Conservation (phyloP, 2,329 filamentous ascomycete genomes). For the Aspergillus sp. region DNA sequence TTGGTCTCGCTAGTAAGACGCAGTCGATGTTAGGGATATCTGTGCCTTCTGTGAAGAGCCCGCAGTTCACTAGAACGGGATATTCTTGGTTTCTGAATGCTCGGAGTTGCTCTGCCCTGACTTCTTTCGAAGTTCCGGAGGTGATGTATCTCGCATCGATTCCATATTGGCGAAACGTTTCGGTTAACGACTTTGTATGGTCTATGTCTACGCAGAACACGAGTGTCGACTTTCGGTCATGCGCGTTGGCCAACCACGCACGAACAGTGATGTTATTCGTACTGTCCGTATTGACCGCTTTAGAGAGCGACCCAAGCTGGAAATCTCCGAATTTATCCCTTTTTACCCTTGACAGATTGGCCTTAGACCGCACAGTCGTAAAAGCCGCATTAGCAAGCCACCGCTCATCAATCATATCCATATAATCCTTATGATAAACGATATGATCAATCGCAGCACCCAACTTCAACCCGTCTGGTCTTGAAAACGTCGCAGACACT, state of each 20-base stretch:
- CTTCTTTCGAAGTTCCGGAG: constrained; percentile 63
- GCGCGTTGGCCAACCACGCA: constrained; percentile 74
- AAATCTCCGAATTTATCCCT: constrained; percentile 68
- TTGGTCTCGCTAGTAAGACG: constrained; percentile 78
- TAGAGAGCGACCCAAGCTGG: constrained; percentile 66
- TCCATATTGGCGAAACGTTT: constrained; percentile 67
- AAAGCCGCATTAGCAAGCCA: constrained; percentile 92
- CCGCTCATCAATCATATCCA: constrained; percentile 78
- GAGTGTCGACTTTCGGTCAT: constrained; percentile 70
- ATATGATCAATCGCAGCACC: constrained; percentile 88
- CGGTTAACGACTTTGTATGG: constrained; percentile 70
- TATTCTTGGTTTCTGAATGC: constrained; percentile 71
- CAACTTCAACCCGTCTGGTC: constrained; percentile 76
- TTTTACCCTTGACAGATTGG: constrained; percentile 67
- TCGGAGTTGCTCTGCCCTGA: constrained; percentile 63
- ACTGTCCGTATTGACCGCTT: constrained; percentile 71
- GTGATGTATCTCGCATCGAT: constrained; percentile 85
- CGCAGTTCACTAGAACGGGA: constrained; percentile 87
- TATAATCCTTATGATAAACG: constrained; percentile 83
- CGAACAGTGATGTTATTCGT: constrained; percentile 80
- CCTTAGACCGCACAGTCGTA: constrained; percentile 79
- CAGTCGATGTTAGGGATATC: constrained; percentile 98
- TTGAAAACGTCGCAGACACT: constrained; percentile 74
- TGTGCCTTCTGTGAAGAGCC: constrained; percentile 93
- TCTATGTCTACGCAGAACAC: constrained; percentile 89